These are phyloP conservation scores for Penicillium longicatenatum DNA, from an alignment of 495 filamentous ascomycete genomes.

Conservation along the genomic window DNA sequence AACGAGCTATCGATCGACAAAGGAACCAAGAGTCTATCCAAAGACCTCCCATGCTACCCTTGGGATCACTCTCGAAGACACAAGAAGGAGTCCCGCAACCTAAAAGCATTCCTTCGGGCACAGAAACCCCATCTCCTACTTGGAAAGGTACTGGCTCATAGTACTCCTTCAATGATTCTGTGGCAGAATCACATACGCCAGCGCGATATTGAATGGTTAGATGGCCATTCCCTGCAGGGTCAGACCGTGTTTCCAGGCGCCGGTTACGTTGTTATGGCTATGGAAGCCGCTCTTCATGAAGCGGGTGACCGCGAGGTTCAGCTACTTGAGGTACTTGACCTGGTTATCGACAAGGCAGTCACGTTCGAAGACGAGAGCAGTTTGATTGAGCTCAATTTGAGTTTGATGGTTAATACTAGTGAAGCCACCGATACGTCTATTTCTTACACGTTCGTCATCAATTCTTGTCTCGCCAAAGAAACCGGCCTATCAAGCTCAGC, in stretches of 20 bases:
- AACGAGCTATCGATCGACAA: not conserved
- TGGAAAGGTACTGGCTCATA: conserved; percentile 18
- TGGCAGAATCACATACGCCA: conserved; percentile 34
- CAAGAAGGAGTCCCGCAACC: too few species aligned
- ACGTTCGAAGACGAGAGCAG: conserved; percentile 4
- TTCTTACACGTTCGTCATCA: too few species aligned
- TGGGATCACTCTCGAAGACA: too few species aligned
- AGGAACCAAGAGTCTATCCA: not conserved
- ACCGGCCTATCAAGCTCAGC: too few species aligned
- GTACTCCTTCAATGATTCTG: conserved; percentile 9
- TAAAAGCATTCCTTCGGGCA: too few species aligned
- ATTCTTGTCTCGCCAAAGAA: too few species aligned
- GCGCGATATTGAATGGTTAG: conserved; percentile 38
- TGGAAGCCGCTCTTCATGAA: conserved; percentile 45
- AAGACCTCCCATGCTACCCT: not conserved
- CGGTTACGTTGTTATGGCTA: conserved; percentile 56
- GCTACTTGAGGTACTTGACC: conserved; percentile 4
- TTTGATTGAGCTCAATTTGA: too few species aligned
- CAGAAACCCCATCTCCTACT: conserved; percentile 26
- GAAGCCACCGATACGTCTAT: too few species aligned
- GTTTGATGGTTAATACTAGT: too few species aligned
- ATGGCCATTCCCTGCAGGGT: conserved; percentile 36
- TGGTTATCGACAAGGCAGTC: conserved; percentile 6
- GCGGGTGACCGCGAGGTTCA: not conserved
- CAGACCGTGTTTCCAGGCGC: conserved; percentile 58